A percentile compares a stretch with the other conserved stretches of the same genome.
phyloP scores from a whole-genome alignment of 2,329 filamentous ascomycete species.

The Pseudocercospora vitis region DNA sequence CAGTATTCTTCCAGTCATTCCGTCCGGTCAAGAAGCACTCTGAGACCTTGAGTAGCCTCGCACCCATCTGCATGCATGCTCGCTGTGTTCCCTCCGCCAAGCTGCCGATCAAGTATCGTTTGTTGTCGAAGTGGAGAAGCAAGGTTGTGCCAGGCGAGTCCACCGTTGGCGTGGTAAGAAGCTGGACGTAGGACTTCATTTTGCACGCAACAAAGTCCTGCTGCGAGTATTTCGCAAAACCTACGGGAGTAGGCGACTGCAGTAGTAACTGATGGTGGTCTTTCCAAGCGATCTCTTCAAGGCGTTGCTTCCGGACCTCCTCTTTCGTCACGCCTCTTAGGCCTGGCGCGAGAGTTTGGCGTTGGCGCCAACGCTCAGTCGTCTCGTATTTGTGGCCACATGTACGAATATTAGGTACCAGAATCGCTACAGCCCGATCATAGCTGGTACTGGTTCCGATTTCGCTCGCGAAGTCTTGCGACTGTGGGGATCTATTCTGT shows the following conservation, averaged over 20 bases:
- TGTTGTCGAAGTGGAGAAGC: constrained; percentile 75
- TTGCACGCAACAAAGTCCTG: constrained; percentile 6
- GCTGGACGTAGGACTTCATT: constrained; percentile 74
- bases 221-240: neutral
- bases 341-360: neutral
- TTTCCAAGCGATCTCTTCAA: neutral
- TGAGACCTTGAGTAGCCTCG: constrained; percentile 64
- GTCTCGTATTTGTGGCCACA: constrained; percentile 14
- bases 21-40: constrained; percentile 82
- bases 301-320: neutral
- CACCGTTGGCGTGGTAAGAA: constrained; percentile 78
- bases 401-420: constrained; percentile 13
- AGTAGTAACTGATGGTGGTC: constrained; percentile 10
- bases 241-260: constrained; percentile 10
- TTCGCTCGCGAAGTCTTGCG: neutral
- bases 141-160: constrained; percentile 82
- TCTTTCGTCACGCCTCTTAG: neutral
- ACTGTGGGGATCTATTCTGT: neutral
- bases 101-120: constrained; percentile 82
- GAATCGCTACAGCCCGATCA: constrained; percentile 9
- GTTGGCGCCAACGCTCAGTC: constrained; percentile 14
- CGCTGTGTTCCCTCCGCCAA: constrained; percentile 83
- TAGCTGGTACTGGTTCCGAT: neutral
- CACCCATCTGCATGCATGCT: constrained; percentile 66
- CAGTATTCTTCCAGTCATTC: constrained; percentile 71